These are phyloP conservation scores for Skeletonema potamos DNA, from an alignment of 108 stramenopile genomes.

Conservation along the genomic window DNA sequence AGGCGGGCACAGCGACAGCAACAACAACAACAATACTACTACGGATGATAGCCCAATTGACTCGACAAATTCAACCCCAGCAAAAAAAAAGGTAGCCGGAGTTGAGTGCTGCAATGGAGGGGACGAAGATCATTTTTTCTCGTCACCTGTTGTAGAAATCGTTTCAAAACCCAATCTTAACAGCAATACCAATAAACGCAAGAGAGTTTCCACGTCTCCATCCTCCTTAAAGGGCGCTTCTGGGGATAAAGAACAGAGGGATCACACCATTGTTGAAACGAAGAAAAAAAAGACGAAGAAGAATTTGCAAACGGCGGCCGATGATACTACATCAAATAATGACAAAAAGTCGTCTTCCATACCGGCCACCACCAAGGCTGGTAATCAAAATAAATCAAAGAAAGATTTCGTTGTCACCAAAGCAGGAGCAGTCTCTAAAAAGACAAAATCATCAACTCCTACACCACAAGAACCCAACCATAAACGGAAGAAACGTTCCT, in stretches of 20 bases:
- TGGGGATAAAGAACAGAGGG: not conserved
- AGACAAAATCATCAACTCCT: not conserved
- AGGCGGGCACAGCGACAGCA: not conserved
- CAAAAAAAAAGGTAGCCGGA: not conserved
- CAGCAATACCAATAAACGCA: not conserved
- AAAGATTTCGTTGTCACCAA: no score
- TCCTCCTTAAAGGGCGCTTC: not conserved
- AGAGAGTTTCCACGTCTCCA: not conserved
- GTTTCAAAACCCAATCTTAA: not conserved
- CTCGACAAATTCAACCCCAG: not conserved
- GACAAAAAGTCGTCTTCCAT: not conserved
- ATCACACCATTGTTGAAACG: not conserved
- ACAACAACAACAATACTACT: not conserved
- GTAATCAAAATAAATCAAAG: not conserved
- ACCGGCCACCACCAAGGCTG: not conserved
- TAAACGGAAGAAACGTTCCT: slow-evolving; percentile 57
- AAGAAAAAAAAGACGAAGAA: not conserved
- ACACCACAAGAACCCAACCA: not conserved
- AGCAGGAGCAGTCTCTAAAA: not conserved
- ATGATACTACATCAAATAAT: not conserved
- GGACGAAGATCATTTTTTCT: not conserved
- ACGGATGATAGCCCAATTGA: not conserved
- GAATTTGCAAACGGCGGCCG: not conserved
- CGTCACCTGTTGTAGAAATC: not conserved
- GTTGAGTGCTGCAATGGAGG: no score